Evolutionary conservation across 179 eudicot species (phyloP).

Genomic region (Monotropa hypopitys): DNA sequence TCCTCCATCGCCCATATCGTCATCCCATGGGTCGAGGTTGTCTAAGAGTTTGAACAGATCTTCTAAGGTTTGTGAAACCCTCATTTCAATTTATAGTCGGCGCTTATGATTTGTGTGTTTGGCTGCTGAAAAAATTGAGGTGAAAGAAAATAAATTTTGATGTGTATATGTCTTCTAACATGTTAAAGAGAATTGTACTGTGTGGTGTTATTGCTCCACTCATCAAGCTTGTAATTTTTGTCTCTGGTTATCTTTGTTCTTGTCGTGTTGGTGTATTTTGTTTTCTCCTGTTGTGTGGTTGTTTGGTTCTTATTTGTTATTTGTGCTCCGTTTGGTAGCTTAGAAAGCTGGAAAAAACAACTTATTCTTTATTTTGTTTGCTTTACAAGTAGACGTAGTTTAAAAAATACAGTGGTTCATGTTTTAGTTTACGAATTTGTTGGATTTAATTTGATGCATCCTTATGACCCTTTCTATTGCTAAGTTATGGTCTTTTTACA

Average conservation of each 20-base stretch:
- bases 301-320: background rate
- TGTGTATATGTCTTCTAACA: background rate
- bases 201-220: background rate
- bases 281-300: background rate
- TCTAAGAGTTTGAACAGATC: slow-evolving; percentile 40
- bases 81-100: background rate
- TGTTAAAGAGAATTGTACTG: background rate
- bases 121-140: background rate
- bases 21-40: slow-evolving; percentile 16
- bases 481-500: too few relatives aligned
- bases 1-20: slow-evolving; percentile 22
- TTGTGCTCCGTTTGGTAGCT: background rate
- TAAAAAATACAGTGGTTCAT: too few relatives aligned
- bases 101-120: background rate
- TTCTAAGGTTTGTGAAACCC: slow-evolving; percentile 19
- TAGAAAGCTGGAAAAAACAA: background rate
- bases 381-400: too few relatives aligned
- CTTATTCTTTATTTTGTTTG: background rate
- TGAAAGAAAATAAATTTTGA: background rate
- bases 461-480: too few relatives aligned
- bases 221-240: background rate
- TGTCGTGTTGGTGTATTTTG: background rate
- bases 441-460: too few relatives aligned
- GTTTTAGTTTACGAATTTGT: too few relatives aligned
- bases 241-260: background rate